Percentiles rank a stretch among this genome's conserved stretches.
Conservation (phyloP, 306 rosid genomes). For the Begonia fuchsioides region DNA sequence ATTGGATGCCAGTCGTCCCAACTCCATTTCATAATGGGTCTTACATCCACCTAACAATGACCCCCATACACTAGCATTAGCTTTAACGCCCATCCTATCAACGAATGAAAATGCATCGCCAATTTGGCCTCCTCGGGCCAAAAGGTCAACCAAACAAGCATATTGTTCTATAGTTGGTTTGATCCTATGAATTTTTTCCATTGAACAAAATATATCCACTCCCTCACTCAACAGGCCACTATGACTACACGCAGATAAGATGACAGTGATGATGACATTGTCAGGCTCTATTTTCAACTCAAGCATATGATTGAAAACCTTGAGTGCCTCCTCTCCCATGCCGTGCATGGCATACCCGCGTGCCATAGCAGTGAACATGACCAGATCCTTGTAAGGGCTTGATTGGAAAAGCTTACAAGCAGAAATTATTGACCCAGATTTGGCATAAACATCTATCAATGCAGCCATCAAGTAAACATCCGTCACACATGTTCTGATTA, state of each 20-base stretch:
- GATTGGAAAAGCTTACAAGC: conserved; percentile 47
- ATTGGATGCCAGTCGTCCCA: conserved; percentile 51
- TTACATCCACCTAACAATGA: conserved; percentile 71
- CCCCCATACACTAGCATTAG: conserved; percentile 74
- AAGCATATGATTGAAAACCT: conserved; percentile 48
- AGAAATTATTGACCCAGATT: conserved; percentile 48
- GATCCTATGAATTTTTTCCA: conserved; percentile 44
- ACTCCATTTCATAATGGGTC: conserved; percentile 55
- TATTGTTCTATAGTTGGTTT: conserved; percentile 78
- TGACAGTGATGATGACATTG: conserved; percentile 50
- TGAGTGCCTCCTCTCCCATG: conserved; percentile 59
- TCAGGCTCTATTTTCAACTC: conserved; percentile 52
- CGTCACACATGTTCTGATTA: conserved; percentile 39
- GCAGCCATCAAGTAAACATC: conserved; percentile 53
- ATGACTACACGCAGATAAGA: conserved; percentile 82
- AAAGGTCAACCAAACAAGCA: conserved; percentile 73
- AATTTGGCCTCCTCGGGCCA: conserved; percentile 57
- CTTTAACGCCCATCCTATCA: conserved; percentile 44
- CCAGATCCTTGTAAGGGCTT: conserved; percentile 55
- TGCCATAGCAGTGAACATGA: conserved; percentile 75
- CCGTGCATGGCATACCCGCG: conserved; percentile 82
- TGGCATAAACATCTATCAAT: conserved; percentile 70
- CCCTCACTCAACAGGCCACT: conserved; percentile 69
- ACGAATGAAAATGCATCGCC: conserved; percentile 56
- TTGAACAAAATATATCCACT: conserved; percentile 51